phyloP scores from a whole-genome alignment of 2,329 filamentous ascomycete species.

The Penicillium sp. region DNA sequence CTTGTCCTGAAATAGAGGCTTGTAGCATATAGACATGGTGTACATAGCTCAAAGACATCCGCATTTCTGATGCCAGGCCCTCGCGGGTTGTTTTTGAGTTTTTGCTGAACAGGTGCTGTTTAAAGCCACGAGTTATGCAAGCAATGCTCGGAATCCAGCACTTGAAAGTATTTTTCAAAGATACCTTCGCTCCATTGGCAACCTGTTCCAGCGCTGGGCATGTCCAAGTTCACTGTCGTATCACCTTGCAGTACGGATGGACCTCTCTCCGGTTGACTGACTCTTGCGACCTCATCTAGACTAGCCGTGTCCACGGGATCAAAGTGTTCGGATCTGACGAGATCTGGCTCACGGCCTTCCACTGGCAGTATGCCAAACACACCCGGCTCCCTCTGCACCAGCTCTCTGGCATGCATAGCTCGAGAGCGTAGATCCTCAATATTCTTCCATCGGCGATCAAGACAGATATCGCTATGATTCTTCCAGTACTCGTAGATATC shows the following conservation, averaged over 20 bases:
- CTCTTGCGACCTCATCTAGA: background rate
- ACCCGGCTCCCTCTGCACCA: background rate
- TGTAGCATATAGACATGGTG: background rate
- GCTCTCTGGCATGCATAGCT: slow-evolving; percentile 10
- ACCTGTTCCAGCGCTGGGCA: slow-evolving; percentile 19
- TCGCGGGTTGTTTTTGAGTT: background rate
- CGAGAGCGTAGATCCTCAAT: slow-evolving; percentile 18
- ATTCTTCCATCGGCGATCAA: slow-evolving; percentile 13
- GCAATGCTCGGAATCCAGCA: slow-evolving; percentile 6
- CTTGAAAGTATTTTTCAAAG: slow-evolving; percentile 20
- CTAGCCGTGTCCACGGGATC: background rate
- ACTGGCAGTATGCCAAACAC: background rate
- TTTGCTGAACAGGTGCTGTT: no score
- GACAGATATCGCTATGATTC: background rate
- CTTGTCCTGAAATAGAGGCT: background rate
- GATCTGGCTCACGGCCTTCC: background rate
- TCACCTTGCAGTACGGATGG: background rate
- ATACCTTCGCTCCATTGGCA: slow-evolving; percentile 23
- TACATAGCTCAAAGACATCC: background rate
- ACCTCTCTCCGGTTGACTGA: background rate
- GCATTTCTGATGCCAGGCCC: background rate
- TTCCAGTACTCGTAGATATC: slow-evolving; percentile 22
- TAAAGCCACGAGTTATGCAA: background rate
- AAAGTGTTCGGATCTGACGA: background rate
- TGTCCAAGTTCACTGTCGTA: background rate